Conservation (phyloP, 805 yeast species). For the Candida boleticola region DNA sequence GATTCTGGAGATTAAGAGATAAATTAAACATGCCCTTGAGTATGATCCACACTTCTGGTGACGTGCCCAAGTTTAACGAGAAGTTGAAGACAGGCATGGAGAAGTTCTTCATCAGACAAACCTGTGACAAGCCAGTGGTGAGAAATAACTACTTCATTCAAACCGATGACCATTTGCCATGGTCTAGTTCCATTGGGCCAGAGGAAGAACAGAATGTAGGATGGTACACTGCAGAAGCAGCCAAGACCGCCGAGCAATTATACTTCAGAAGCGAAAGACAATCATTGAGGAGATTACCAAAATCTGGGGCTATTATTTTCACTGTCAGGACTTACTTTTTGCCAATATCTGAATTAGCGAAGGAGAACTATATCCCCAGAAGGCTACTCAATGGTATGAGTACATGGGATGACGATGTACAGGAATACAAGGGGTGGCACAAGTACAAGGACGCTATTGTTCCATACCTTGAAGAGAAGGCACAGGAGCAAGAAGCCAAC, state of each 20-base stretch:
- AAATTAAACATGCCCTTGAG: conserved; percentile 54
- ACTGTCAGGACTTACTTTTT: conserved; percentile 64
- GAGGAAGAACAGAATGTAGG: conserved; percentile 53
- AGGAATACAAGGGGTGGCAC: conserved; percentile 56
- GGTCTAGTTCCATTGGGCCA: conserved; percentile 64
- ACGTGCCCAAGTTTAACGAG: conserved; percentile 62
- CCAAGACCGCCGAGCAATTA: conserved; percentile 44
- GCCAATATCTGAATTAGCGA: conserved; percentile 50
- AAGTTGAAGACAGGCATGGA: conserved; percentile 64
- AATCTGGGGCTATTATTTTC: conserved; percentile 55
- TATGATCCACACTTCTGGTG: conserved; percentile 62
- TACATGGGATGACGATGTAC: conserved; percentile 61
- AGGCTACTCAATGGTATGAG: conserved; percentile 56
- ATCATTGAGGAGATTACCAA: conserved; percentile 58
- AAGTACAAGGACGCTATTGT: conserved; percentile 52
- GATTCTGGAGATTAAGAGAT: conserved; percentile 67
- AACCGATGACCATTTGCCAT: conserved; percentile 59
- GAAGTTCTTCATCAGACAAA: conserved; percentile 55
- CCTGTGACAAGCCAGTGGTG: conserved; percentile 62
- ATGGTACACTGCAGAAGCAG: conserved; percentile 61
- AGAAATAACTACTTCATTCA: conserved; percentile 67
- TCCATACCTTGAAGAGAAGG: conserved; percentile 52
- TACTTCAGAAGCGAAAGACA: conserved; percentile 67
- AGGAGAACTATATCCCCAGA: conserved; percentile 62
- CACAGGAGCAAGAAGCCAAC: conserved; percentile 44